A percentile compares a stretch with the other conserved stretches of the same genome.
Conservation (phyloP, 176 grass and related monocot genomes). For the Tillandsia leiboldiana region DNA sequence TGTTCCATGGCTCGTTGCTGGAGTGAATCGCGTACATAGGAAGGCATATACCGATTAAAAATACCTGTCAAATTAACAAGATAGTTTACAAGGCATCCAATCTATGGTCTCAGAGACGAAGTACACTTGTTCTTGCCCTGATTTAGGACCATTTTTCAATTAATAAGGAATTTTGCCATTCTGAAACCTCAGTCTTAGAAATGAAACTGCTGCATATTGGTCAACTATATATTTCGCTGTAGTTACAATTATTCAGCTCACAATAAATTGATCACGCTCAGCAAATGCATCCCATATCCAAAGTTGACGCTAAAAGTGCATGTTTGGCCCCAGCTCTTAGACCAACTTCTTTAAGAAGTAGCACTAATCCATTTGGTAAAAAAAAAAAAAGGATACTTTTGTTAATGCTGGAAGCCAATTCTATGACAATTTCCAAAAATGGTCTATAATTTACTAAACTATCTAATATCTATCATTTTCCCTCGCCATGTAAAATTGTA, state of each 20-base stretch:
- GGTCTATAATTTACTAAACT: neutral
- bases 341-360: no score
- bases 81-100: neutral
- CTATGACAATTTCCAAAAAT: neutral
- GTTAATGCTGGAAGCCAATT: neutral
- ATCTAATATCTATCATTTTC: neutral
- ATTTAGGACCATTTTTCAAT: neutral
- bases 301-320: no score
- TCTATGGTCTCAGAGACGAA: neutral
- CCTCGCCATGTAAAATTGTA: neutral
- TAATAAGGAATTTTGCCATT: neutral
- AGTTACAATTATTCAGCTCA: no score
- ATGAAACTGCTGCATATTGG: no score
- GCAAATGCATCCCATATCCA: no score
- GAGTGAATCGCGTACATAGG: conserved; percentile 72
- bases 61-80: conserved; percentile 32
- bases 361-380: no score
- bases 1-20: conserved; percentile 32
- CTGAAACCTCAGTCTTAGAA: neutral
- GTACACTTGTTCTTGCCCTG: neutral
- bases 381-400: neutral
- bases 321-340: no score
- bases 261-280: no score
- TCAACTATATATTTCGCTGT: no score
- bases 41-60: conserved; percentile 80